Percentiles rank a stretch among this genome's conserved stretches.
Conservation (phyloP, 169 alveolate genomes). For the Plasmodium vivax region DNA sequence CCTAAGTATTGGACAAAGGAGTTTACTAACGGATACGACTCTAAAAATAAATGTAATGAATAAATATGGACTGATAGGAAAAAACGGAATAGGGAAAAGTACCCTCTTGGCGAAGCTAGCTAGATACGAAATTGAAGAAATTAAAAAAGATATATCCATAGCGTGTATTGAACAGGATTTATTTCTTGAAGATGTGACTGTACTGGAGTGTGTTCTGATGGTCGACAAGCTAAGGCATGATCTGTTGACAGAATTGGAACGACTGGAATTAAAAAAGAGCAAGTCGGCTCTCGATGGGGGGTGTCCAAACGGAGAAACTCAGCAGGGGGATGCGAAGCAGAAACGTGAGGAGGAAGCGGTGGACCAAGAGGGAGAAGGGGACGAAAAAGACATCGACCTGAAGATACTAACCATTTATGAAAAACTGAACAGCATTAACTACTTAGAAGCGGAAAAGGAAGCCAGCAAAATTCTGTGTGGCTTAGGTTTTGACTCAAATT, state of each 20-base stretch:
- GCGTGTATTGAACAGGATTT: slow-evolving; percentile 96
- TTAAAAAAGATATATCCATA: slow-evolving; percentile 92
- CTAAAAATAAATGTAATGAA: slow-evolving; percentile 92
- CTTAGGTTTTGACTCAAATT: slow-evolving; percentile 93
- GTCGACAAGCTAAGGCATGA: slow-evolving; percentile 94
- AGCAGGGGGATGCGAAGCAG: neutral
- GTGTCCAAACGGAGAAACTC: neutral
- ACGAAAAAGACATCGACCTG: slow-evolving; percentile 90
- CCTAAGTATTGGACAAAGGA: slow-evolving; percentile 94
- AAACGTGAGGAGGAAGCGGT: neutral
- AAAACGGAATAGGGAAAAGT: slow-evolving; percentile 98
- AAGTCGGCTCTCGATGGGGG: neutral
- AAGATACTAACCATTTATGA: slow-evolving; percentile 91
- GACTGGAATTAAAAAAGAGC: slow-evolving; percentile 80
- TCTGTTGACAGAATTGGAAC: slow-evolving; percentile 88
- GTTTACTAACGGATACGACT: slow-evolving; percentile 93
- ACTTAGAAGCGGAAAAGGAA: slow-evolving; percentile 79
- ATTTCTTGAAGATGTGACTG: slow-evolving; percentile 87
- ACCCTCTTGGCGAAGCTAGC: slow-evolving; percentile 95
- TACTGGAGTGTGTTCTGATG: slow-evolving; percentile 92
- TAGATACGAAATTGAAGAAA: slow-evolving; percentile 94
- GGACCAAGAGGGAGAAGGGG: slow-evolving; percentile 67
- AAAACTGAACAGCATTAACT: slow-evolving; percentile 86
- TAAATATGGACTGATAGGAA: slow-evolving; percentile 96
- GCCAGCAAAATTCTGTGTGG: slow-evolving; percentile 86